A percentile compares a stretch with the other conserved stretches of the same genome.
Evolutionary conservation across 257 asterid genomes (phyloP).

Genomic region (Ajuga chamaepitys): DNA sequence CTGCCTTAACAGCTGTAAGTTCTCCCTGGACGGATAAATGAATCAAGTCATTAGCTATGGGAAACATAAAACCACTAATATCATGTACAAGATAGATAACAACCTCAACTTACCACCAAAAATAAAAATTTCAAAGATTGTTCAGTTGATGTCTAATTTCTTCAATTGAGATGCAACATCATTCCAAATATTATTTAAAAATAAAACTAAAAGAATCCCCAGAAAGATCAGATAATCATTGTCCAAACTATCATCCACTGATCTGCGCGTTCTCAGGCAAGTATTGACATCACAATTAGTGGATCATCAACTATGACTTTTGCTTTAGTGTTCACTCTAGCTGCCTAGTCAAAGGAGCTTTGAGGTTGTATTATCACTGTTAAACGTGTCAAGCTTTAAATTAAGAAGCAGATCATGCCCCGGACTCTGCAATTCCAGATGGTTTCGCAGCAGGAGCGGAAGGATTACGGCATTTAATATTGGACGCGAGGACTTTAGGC

Average conservation of each 20-base stretch:
- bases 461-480: neutral
- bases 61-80: neutral
- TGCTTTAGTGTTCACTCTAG: neutral
- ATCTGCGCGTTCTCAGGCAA: neutral
- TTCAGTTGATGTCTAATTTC: neutral
- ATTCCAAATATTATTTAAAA: neutral
- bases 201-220: no score
- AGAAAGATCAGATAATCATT: no score
- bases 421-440: no score
- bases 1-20: slow-evolving; percentile 82
- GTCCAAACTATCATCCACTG: no score
- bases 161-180: neutral
- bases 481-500: no score
- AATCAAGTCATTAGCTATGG: neutral
- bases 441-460: neutral
- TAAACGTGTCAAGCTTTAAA: no score
- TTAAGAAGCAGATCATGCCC: neutral
- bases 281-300: neutral
- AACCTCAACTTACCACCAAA: slow-evolving; percentile 6
- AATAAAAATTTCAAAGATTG: slow-evolving; percentile 8
- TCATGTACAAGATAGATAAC: neutral
- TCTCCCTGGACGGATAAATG: slow-evolving; percentile 58
- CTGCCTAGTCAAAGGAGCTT: neutral
- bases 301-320: neutral
- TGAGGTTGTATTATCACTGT: no score